A percentile compares a stretch with the other conserved stretches of the same genome.
Conservation (phyloP, 352 stramenopile genomes). For the Pythium volutum region DNA sequence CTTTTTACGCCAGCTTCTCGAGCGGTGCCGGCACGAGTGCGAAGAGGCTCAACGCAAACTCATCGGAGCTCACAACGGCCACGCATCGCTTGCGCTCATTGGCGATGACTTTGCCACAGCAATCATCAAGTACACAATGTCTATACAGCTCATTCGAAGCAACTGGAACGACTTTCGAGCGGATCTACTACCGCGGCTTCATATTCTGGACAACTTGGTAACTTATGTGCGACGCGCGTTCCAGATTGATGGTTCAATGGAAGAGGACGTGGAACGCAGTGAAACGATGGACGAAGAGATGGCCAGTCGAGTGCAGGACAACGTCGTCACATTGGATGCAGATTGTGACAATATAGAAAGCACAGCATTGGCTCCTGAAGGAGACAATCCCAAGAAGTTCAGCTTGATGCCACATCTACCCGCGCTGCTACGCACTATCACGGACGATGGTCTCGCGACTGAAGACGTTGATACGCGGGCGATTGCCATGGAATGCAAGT, state of each 20-base stretch:
- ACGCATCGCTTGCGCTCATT: constrained; percentile 49
- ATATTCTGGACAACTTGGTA: constrained; percentile 64
- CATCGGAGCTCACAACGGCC: constrained; percentile 70
- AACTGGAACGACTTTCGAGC: constrained; percentile 67
- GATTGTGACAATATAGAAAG: not conserved
- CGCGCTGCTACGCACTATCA: constrained; percentile 31
- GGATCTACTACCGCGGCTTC: constrained; percentile 63
- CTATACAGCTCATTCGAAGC: constrained; percentile 37
- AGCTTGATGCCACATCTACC: constrained; percentile 43
- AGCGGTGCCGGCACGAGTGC: constrained; percentile 65
- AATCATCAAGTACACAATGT: constrained; percentile 52
- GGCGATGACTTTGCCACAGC: constrained; percentile 29
- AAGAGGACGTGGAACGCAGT: not conserved
- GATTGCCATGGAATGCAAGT: constrained; percentile 37
- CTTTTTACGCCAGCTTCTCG: constrained; percentile 68
- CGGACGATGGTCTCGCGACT: constrained; percentile 7
- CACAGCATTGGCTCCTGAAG: not conserved
- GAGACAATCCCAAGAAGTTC: constrained; percentile 36
- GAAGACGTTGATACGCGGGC: constrained; percentile 4
- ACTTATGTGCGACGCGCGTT: constrained; percentile 31
- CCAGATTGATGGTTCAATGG: constrained; percentile 1
- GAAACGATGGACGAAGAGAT: not conserved
- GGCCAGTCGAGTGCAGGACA: not conserved
- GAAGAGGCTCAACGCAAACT: constrained; percentile 81
- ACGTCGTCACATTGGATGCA: not conserved